Conservation (phyloP, 768 basidiomycete genomes). For the Leccinum boreale region DNA sequence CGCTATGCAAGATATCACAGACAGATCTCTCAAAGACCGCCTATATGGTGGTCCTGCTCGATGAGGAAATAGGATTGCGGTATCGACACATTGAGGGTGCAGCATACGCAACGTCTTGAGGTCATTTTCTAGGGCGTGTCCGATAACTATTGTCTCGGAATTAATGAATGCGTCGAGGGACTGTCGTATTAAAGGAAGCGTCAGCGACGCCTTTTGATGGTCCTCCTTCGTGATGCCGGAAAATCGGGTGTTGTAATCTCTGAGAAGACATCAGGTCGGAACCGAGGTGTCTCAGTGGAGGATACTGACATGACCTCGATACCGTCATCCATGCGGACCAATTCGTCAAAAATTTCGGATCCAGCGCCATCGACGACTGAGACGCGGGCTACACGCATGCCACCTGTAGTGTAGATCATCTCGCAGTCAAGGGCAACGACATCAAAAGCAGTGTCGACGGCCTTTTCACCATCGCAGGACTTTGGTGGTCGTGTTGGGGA, state of each 20-base stretch:
- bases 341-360: slow-evolving; percentile 73
- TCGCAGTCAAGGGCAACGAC: slow-evolving; percentile 94
- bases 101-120: slow-evolving; percentile 85
- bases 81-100: slow-evolving; percentile 85
- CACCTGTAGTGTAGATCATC: slow-evolving; percentile 94
- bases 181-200: slow-evolving; percentile 62
- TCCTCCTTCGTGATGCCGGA: slow-evolving; percentile 70
- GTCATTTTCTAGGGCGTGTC: slow-evolving; percentile 92
- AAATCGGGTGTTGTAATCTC: slow-evolving; percentile 91
- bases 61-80: slow-evolving; percentile 85
- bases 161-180: slow-evolving; percentile 72
- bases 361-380: slow-evolving; percentile 84
- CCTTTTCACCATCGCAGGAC: background rate
- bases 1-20: slow-evolving; percentile 11
- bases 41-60: slow-evolving; percentile 71
- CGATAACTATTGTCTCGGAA: slow-evolving; percentile 81
- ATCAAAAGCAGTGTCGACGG: slow-evolving; percentile 49
- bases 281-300: background rate
- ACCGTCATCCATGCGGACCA: slow-evolving; percentile 76
- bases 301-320: slow-evolving; percentile 69
- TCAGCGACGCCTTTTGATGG: slow-evolving; percentile 58
- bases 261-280: slow-evolving; percentile 27
- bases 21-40: slow-evolving; percentile 81
- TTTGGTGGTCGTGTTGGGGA: slow-evolving; percentile 39
- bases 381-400: slow-evolving; percentile 85